These are phyloP conservation scores for Auxenochlorella pyrenoidosa DNA, from an alignment of 139 green algal genomes.

Conservation along the genomic window DNA sequence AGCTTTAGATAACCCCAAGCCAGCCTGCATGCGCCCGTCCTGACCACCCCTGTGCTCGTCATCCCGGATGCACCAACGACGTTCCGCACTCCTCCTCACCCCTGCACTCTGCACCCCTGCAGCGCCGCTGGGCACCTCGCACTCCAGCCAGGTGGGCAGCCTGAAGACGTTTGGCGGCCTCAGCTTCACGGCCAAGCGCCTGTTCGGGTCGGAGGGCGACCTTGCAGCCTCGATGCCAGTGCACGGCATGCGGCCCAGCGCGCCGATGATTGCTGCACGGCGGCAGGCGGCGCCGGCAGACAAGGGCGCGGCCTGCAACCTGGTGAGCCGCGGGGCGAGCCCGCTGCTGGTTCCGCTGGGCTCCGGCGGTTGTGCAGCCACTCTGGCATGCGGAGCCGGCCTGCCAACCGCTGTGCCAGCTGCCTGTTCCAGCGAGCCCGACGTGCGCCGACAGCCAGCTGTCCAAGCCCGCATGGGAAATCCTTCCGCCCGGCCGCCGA, in stretches of 20 bases:
- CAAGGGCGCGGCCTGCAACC: not conserved
- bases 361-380: not conserved
- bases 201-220: conserved; percentile 20
- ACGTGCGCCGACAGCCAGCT: too few species aligned
- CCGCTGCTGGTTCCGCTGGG: not conserved
- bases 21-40: too few species aligned
- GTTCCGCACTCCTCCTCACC: too few species aligned
- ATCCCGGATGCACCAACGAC: too few species aligned
- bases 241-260: not conserved
- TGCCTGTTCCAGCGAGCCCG: too few species aligned
- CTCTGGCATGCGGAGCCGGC: too few species aligned
- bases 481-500: not conserved
- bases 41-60: too few species aligned
- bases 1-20: too few species aligned
- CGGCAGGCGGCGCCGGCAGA: not conserved
- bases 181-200: conserved; percentile 12
- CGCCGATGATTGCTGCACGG: conserved; percentile 2
- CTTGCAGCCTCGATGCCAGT: conserved; percentile 27
- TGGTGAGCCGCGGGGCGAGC: not conserved
- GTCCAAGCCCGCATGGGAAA: too few species aligned
- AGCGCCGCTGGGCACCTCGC: conserved; percentile 22
- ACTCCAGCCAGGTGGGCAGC: conserved; percentile 39
- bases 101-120: too few species aligned
- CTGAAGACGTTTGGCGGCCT: conserved; percentile 31
- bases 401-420: too few species aligned